Conservation (phyloP, 2,329 filamentous ascomycete species). For the Colletotrichum camelliae region DNA sequence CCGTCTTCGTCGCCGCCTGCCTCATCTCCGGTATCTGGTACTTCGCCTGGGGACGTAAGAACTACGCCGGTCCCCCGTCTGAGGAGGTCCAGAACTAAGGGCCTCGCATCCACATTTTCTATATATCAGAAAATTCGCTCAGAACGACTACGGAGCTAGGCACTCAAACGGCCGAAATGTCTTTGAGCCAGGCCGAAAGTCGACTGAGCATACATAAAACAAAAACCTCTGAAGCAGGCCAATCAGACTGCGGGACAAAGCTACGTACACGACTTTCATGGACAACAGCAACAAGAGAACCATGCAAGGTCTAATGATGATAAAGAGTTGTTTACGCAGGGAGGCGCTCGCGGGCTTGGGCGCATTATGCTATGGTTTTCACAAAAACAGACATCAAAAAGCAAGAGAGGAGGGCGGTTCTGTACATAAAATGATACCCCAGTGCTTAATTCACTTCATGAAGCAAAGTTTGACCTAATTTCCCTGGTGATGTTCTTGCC, state of each 20-base stretch:
- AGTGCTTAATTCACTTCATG: conserved; percentile 12
- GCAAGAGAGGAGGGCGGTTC: not conserved
- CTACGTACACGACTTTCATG: not conserved
- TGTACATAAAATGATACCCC: conserved; percentile 22
- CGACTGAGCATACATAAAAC: not conserved
- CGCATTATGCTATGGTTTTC: not conserved
- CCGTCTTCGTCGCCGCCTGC: conserved; percentile 73
- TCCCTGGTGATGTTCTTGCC: too few relatives aligned
- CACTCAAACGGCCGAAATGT: not conserved
- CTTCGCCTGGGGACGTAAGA: conserved; percentile 70
- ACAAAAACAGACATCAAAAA: not conserved
- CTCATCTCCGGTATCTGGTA: conserved; percentile 70
- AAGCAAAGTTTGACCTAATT: not conserved
- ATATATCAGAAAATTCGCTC: not conserved
- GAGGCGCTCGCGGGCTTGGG: conserved; percentile 5
- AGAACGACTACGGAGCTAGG: not conserved
- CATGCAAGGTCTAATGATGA: not conserved
- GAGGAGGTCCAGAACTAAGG: conserved; percentile 35
- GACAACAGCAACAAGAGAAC: conserved; percentile 4
- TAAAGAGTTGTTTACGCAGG: not conserved
- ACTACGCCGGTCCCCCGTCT: conserved; percentile 69
- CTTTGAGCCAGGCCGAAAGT: not conserved
- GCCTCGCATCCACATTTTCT: not conserved
- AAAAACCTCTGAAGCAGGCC: not conserved
- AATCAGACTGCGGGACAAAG: not conserved